A percentile compares a stretch with the other conserved stretches of the same genome.
Evolutionary conservation across 2,329 filamentous ascomycete genomes (phyloP).

Genomic region (Huntiella abstrusa): DNA sequence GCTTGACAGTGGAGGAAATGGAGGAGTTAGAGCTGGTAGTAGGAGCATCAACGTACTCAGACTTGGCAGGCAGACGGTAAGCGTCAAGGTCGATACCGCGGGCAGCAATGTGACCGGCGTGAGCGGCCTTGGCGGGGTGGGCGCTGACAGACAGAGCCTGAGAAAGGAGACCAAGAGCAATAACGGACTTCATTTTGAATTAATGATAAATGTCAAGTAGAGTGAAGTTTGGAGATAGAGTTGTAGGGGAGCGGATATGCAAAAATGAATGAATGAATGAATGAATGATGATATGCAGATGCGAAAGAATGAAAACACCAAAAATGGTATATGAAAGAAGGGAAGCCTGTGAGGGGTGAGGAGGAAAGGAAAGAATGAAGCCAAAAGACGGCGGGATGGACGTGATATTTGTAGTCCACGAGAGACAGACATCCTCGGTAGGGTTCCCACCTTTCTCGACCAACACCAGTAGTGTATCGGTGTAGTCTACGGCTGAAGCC

Average conservation of each 20-base stretch:
- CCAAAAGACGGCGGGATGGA: not conserved
- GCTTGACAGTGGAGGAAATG: conserved; percentile 13
- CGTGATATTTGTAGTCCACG: not conserved
- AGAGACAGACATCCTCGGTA: too few species aligned
- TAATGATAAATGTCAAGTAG: not conserved
- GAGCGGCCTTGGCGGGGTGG: conserved; percentile 16
- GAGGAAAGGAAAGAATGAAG: conserved; percentile 5
- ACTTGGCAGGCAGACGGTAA: conserved; percentile 17
- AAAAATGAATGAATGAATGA: conserved; percentile 1
- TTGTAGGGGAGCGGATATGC: not conserved
- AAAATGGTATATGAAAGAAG: conserved; percentile 1
- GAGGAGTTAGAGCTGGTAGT: conserved; percentile 13
- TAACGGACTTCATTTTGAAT: conserved; percentile 18
- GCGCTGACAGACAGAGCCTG: conserved; percentile 17
- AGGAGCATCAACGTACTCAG: conserved; percentile 18
- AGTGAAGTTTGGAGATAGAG: not conserved
- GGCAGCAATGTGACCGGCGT: conserved; percentile 13
- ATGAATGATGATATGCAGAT: not conserved
- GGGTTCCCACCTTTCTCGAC: too few species aligned
- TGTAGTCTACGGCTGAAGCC: too few species aligned
- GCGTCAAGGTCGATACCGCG: conserved; percentile 19
- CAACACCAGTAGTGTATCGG: too few species aligned
- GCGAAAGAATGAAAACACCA: conserved; percentile 1
- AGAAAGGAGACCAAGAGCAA: conserved; percentile 19
- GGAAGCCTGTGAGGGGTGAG: conserved; percentile 7